phyloP scores from a whole-genome alignment of 2,329 filamentous ascomycete genomes.

The Ophidiomyces ophidiicola region DNA sequence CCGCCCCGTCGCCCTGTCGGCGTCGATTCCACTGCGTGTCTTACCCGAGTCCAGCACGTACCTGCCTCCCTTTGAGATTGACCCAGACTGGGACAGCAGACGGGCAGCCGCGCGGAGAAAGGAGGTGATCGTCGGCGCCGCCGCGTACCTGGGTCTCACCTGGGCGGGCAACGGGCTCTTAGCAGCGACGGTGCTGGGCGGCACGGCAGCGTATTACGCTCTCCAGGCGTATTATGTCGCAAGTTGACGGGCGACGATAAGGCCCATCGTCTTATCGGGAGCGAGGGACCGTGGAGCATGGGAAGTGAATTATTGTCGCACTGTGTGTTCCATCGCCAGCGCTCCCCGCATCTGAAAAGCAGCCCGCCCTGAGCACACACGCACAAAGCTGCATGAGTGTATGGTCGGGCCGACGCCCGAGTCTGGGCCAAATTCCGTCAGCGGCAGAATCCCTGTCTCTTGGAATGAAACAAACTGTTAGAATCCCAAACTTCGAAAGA shows the following conservation, averaged over 20 bases:
- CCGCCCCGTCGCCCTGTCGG: slow-evolving; percentile 63
- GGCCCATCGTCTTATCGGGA: no score
- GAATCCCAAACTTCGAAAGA: no score
- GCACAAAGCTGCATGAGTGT: no score
- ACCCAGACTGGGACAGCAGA: slow-evolving; percentile 44
- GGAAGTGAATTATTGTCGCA: no score
- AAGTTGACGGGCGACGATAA: background rate
- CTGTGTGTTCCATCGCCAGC: no score
- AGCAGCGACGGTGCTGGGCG: slow-evolving; percentile 28
- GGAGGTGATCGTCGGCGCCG: slow-evolving; percentile 48
- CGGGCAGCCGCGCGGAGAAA: slow-evolving; percentile 43
- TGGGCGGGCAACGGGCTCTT: slow-evolving; percentile 36
- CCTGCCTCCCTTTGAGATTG: slow-evolving; percentile 45
- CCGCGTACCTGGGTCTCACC: slow-evolving; percentile 42
- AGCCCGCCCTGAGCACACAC: no score
- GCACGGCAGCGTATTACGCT: slow-evolving; percentile 33
- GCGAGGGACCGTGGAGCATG: no score
- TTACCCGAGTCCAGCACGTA: slow-evolving; percentile 23
- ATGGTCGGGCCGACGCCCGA: no score
- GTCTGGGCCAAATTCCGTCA: no score
- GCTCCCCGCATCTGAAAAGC: no score
- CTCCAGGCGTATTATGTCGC: slow-evolving; percentile 17
- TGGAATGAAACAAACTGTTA: no score
- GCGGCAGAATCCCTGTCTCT: no score
- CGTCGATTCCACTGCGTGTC: slow-evolving; percentile 48